Percentiles rank a stretch among this genome's conserved stretches.
Conservation (phyloP, 352 stramenopile species). For the Phytopythium delawarense region DNA sequence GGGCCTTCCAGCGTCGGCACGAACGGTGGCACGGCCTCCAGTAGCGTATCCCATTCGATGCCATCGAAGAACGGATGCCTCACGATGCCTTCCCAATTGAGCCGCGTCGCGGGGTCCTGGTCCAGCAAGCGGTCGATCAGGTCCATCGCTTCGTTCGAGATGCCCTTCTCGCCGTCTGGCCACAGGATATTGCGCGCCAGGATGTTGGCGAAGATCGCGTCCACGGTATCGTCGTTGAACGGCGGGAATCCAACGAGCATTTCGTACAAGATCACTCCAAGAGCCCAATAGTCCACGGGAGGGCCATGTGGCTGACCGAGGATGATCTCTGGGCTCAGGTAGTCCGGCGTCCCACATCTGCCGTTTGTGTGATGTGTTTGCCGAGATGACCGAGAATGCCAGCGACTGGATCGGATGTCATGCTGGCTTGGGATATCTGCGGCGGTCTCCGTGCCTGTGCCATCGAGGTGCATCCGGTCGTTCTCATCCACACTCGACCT, state of each 20-base stretch:
- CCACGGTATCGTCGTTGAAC: conserved; percentile 88
- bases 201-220: conserved; percentile 87
- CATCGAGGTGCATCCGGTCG: neutral
- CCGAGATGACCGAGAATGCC: conserved; percentile 3
- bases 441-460: neutral
- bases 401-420: neutral
- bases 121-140: conserved; percentile 82
- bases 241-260: conserved; percentile 87
- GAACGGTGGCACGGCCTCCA: conserved; percentile 79
- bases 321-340: conserved; percentile 89
- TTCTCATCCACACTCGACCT: neutral
- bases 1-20: conserved; percentile 82
- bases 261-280: conserved; percentile 90
- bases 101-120: conserved; percentile 50
- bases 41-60: conserved; percentile 79
- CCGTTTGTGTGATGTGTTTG: conserved; percentile 53
- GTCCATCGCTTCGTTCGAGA: conserved; percentile 78
- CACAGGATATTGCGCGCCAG: conserved; percentile 80
- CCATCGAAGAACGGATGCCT: conserved; percentile 70
- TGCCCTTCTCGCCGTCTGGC: conserved; percentile 84
- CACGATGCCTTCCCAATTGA: conserved; percentile 63
- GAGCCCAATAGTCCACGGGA: conserved; percentile 86
- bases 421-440: neutral
- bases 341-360: conserved; percentile 84
- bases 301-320: conserved; percentile 59